phyloP scores from a whole-genome alignment of 352 stramenopile genomes.

The Pythium dissotocum region DNA sequence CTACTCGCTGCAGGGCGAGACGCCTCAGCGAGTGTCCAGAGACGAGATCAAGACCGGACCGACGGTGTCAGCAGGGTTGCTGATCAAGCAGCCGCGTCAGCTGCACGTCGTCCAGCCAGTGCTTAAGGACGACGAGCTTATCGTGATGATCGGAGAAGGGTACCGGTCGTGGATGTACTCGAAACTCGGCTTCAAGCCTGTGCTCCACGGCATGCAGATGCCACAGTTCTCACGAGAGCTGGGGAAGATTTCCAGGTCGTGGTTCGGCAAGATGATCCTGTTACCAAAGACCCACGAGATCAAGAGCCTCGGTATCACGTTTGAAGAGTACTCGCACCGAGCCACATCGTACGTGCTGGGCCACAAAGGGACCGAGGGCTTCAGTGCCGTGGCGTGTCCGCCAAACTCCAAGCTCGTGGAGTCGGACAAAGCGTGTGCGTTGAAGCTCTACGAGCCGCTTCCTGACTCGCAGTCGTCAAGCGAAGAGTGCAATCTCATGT shows the following conservation, averaged over 20 bases:
- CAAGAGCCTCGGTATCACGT: constrained; percentile 24
- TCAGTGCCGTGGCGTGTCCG: constrained; percentile 28
- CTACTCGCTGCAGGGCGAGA: constrained; percentile 13
- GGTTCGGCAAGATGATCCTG: constrained; percentile 31
- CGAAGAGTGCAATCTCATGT: constrained; percentile 26
- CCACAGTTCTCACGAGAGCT: constrained; percentile 15
- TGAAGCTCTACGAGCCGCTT: constrained; percentile 20
- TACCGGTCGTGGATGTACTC: constrained; percentile 26
- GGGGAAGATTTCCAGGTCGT: constrained; percentile 17
- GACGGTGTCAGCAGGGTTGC: constrained; percentile 19
- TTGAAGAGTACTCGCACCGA: constrained; percentile 26
- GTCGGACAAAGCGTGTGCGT: constrained; percentile 28
- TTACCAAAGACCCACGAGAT: constrained; percentile 22
- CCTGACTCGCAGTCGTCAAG: constrained; percentile 15
- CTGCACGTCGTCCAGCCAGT: constrained; percentile 26
- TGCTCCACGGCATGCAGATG: constrained; percentile 36
- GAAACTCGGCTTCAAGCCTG: constrained; percentile 23
- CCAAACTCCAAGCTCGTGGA: constrained; percentile 16
- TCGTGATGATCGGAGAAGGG: constrained; percentile 35
- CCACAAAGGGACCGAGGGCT: constrained; percentile 12
- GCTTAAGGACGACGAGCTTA: constrained; percentile 28
- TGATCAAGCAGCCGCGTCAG: constrained; percentile 21
- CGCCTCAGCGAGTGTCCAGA: background rate
- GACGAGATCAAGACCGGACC: constrained; percentile 21
- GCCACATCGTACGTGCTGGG: constrained; percentile 21